These are phyloP conservation scores for Digitaria exilis DNA, from an alignment of 202 grass and related monocot species.

Conservation along the genomic window DNA sequence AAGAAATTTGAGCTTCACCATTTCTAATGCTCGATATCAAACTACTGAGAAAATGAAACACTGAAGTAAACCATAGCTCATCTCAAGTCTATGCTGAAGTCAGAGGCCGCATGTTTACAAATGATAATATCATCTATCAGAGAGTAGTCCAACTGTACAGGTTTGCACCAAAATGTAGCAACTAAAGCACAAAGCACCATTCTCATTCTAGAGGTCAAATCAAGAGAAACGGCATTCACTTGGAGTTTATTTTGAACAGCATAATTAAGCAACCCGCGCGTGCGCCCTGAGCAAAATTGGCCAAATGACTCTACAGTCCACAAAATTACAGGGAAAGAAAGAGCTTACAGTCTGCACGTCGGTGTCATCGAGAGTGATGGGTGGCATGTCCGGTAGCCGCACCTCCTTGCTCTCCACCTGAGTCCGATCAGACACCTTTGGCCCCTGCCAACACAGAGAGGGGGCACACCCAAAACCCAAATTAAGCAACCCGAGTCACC, in stretches of 20 bases:
- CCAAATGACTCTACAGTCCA: background rate
- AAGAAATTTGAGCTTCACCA: background rate
- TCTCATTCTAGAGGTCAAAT: constrained; percentile 7
- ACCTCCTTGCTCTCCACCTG: constrained; percentile 87
- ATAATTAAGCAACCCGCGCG: constrained; percentile 3
- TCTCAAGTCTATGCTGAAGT: background rate
- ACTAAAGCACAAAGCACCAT: background rate
- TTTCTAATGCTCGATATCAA: background rate
- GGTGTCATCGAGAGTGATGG: constrained; percentile 81
- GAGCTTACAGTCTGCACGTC: constrained; percentile 86
- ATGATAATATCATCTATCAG: background rate
- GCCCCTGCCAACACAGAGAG: constrained; percentile 54
- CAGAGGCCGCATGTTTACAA: background rate
- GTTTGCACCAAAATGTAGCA: background rate
- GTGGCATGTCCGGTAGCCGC: constrained; percentile 63
- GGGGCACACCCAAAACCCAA: background rate
- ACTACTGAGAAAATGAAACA: constrained; percentile 12
- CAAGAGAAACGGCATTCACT: constrained; percentile 1
- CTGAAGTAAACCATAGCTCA: background rate
- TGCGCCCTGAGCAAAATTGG: background rate
- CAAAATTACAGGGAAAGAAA: background rate
- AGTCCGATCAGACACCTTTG: constrained; percentile 78
- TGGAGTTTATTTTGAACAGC: background rate
- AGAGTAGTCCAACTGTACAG: constrained; percentile 24
- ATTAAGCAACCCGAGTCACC: constrained; percentile 22